Percentiles rank a stretch among this genome's conserved stretches.
These are phyloP conservation scores for Lomentospora prolificans DNA, from an alignment of 2,329 filamentous ascomycete genomes.

Conservation along the genomic window DNA sequence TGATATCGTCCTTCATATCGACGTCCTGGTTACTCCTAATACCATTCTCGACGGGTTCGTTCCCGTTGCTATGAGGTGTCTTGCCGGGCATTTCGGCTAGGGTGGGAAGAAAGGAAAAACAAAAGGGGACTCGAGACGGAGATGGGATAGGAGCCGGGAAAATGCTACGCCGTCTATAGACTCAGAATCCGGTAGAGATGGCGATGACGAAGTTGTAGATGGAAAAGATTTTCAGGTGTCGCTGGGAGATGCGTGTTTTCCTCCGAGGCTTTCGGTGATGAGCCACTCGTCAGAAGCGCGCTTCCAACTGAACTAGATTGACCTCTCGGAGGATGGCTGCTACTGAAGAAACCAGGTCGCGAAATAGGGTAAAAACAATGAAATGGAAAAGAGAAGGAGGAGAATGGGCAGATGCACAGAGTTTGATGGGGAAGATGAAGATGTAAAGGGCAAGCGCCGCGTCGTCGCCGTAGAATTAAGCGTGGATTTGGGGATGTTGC, in stretches of 20 bases:
- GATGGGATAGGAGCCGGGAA: not conserved
- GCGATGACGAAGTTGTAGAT: not conserved
- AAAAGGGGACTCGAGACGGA: not conserved
- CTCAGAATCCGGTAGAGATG: not conserved
- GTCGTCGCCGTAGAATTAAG: not conserved
- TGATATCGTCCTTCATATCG: conserved; percentile 61
- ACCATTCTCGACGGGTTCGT: conserved; percentile 60
- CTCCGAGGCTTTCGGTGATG: not conserved
- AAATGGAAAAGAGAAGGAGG: not conserved
- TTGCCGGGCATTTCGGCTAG: conserved; percentile 53
- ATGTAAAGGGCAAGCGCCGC: not conserved
- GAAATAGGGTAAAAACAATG: not conserved
- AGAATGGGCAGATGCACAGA: not conserved
- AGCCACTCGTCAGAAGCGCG: not conserved
- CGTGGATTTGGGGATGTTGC: conserved; percentile 5
- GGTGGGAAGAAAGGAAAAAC: not conserved
- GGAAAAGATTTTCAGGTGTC: not conserved
- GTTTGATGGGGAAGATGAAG: not conserved
- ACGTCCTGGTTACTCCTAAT: conserved; percentile 46
- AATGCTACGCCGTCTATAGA: not conserved
- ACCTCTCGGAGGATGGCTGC: not conserved
- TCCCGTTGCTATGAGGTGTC: conserved; percentile 62
- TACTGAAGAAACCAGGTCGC: not conserved
- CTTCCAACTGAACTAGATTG: not conserved
- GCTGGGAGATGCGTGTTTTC: conserved; percentile 1